Percentiles rank a stretch among this genome's conserved stretches.
Conservation (phyloP, 192 early-diverging fungal genomes). For the Coemansia interrupta region DNA sequence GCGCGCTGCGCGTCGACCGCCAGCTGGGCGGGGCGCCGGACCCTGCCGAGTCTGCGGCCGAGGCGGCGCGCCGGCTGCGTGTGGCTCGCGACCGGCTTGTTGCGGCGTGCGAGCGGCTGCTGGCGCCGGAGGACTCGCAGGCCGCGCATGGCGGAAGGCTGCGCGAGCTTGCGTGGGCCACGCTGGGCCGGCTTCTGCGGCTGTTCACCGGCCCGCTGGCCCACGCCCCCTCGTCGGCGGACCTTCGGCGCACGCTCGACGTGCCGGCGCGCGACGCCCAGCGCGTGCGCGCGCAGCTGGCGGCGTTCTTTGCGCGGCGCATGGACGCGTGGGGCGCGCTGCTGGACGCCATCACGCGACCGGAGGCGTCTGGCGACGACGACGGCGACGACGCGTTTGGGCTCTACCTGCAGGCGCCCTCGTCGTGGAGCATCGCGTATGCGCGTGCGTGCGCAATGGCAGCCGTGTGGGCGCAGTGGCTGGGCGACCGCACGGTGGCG, state of each 20-base stretch:
- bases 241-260: constrained; percentile 9
- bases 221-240: constrained; percentile 3
- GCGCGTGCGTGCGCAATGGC: constrained; percentile 32
- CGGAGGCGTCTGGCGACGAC: too few species aligned
- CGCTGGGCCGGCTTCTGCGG: constrained; percentile 21
- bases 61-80: constrained; percentile 6
- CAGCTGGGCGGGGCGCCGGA: constrained; percentile 10
- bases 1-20: constrained; percentile 18
- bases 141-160: constrained; percentile 13
- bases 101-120: constrained; percentile 17
- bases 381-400: not conserved
- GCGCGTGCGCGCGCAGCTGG: constrained; percentile 13
- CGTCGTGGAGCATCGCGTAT: constrained; percentile 34
- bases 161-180: constrained; percentile 40
- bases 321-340: constrained; percentile 10
- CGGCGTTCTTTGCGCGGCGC: constrained; percentile 17
- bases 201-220: constrained; percentile 35
- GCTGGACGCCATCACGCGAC: not conserved
- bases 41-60: not conserved
- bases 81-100: constrained; percentile 28
- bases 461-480: constrained; percentile 40
- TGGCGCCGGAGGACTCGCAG: constrained; percentile 1
- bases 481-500: constrained; percentile 31
- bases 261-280: constrained; percentile 8
- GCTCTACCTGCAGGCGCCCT: constrained; percentile 15